Evolutionary conservation across 352 stramenopile species (phyloP), one percentile per base, ranked within the genome.

Genomic region (Globisporangium radiosum): DNA sequence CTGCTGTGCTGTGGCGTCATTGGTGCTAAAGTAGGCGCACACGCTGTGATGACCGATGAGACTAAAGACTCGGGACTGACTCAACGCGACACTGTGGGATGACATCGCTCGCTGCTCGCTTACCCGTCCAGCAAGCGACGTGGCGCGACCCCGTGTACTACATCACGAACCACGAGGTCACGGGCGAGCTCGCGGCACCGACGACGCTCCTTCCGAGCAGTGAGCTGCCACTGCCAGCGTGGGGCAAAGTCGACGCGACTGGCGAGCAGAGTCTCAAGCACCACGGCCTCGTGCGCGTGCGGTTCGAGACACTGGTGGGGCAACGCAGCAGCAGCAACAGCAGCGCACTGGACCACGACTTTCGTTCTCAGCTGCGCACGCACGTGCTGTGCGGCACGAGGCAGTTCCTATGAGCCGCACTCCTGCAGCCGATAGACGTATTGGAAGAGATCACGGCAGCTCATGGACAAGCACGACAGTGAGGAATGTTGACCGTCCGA

Each of bases 221-320:
- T 33, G 48, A 59, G 38, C 60, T 90, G 5, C 80, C 77, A 6
- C 71, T 68, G 39, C 25, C 76, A 47, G 69, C 68, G 0, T 90
- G 77, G 74, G 77, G 74, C 1, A 71, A 77, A 49, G 59, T 68
- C 0, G 76, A 87, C 38, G 77, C 70, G 5, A 81, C 78, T 5
- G 80, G 80, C 0, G 70, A 75, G 8, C 75, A 87, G 17, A 80
- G 75, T 50, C 66, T 87, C 38, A 83, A 85, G n/a, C 77, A 83
- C 50, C 75, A 82, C 13, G 80, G 77, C 11, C 61, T 82, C 19
- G 70, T 90, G 7, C 63, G 65, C 8, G 65, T 87, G n/a, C 64
- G 68, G 36, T 90, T 75, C 56, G 63, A 70, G 36, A 70, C 71
- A 10, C 40, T 39, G 36, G 40, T 14, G n/a, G 9, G 4, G 25